Evolutionary conservation across 257 asterid species (phyloP).

Genomic region (Paulownia fortunei): DNA sequence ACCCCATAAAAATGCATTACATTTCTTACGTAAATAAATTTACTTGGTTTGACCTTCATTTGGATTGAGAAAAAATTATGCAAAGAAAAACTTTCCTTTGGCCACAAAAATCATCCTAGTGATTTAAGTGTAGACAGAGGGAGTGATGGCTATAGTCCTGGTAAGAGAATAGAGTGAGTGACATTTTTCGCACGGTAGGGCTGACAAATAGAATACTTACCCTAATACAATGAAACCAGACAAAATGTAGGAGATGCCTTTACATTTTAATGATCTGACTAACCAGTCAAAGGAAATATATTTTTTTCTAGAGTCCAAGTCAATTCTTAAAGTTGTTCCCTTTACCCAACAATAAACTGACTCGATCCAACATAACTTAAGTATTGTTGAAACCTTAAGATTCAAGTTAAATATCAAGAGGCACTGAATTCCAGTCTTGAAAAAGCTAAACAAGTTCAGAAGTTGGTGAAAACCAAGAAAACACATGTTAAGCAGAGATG

Average conservation of each 20-base stretch:
- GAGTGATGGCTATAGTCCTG: background rate
- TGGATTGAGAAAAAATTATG: background rate
- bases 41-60: background rate
- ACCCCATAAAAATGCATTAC: too few species aligned
- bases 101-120: background rate
- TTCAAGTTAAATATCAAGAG: conserved; percentile 4
- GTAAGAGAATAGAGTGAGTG: background rate
- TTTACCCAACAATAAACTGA: background rate
- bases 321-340: background rate
- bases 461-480: conserved; percentile 19
- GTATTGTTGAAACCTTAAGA: conserved; percentile 3
- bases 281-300: conserved; percentile 1
- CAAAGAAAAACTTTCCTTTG: background rate
- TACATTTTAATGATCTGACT: conserved; percentile 21
- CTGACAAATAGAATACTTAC: background rate
- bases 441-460: background rate
- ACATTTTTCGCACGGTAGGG: background rate
- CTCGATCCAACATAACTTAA: background rate
- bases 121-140: background rate
- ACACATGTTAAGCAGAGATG: conserved; percentile 20
- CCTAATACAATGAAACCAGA: conserved; percentile 3
- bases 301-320: background rate
- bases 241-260: conserved; percentile 3
- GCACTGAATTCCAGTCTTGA: conserved; percentile 13
- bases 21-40: background rate